phyloP scores from a whole-genome alignment of 495 filamentous ascomycete species.

The Elasticomyces elasticus region DNA sequence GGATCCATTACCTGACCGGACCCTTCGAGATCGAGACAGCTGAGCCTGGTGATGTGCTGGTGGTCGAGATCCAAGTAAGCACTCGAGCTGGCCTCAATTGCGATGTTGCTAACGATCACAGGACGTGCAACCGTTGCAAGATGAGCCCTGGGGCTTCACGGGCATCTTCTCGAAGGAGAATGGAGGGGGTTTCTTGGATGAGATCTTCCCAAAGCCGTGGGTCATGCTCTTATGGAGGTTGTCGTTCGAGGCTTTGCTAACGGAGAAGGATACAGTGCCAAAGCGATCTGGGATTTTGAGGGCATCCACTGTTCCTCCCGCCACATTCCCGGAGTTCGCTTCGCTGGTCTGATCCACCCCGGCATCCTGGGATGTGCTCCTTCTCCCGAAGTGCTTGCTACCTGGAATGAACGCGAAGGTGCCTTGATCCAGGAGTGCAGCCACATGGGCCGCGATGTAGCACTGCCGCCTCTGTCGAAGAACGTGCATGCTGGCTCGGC shows the following conservation, averaged over 20 bases:
- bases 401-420: slow-evolving; percentile 73
- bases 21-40: slow-evolving; percentile 86
- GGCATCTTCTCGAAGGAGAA: slow-evolving; percentile 76
- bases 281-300: slow-evolving; percentile 97
- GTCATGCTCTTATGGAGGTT: slow-evolving; percentile 11
- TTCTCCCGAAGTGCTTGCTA: slow-evolving; percentile 54
- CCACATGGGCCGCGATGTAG: slow-evolving; percentile 63
- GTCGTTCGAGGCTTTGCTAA: too few species aligned
- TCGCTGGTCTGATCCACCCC: slow-evolving; percentile 87
- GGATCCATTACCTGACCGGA: slow-evolving; percentile 78
- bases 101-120: too few species aligned
- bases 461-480: slow-evolving; percentile 60
- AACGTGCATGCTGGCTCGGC: slow-evolving; percentile 59
- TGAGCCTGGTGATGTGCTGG: slow-evolving; percentile 73
- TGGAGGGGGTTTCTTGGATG: slow-evolving; percentile 86
- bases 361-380: slow-evolving; percentile 90
- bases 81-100: too few species aligned
- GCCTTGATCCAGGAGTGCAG: slow-evolving; percentile 63
- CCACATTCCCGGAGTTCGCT: slow-evolving; percentile 82
- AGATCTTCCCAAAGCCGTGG: slow-evolving; percentile 73
- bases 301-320: slow-evolving; percentile 86
- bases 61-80: slow-evolving; percentile 77
- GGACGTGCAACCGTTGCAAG: not conserved
- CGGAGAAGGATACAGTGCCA: too few species aligned
- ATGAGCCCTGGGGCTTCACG: slow-evolving; percentile 60